phyloP scores from a whole-genome alignment of 768 basidiomycete genomes.

The Leucosporidium creatinivorum region DNA sequence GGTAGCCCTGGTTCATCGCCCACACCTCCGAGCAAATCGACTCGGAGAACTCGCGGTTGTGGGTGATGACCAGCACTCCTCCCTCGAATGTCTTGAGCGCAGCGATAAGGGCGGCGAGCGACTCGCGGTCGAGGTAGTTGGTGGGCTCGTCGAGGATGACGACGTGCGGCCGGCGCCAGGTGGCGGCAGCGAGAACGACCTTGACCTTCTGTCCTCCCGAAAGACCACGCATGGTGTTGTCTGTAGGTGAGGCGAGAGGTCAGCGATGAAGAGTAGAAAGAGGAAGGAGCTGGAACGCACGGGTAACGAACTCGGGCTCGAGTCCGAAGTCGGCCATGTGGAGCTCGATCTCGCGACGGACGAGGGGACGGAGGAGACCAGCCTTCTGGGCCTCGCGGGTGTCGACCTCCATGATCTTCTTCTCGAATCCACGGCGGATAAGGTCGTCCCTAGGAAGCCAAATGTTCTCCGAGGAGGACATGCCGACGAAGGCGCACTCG shows the following conservation, averaged over 20 bases:
- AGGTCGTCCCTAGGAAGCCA: slow-evolving; percentile 79
- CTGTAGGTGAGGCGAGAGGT: slow-evolving; percentile 50
- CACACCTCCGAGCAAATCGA: slow-evolving; percentile 95
- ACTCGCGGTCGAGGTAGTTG: slow-evolving; percentile 99
- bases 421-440: slow-evolving; percentile 74
- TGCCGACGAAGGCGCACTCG: slow-evolving; percentile 45
- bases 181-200: slow-evolving; percentile 65
- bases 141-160: slow-evolving; percentile 81
- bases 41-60: slow-evolving; percentile 87
- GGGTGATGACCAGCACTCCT: slow-evolving; percentile 90
- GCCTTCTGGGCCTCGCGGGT: slow-evolving; percentile 85
- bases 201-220: slow-evolving; percentile 99
- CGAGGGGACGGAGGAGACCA: slow-evolving; percentile 90
- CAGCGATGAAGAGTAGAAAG: not conserved
- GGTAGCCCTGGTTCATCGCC: slow-evolving; percentile 96
- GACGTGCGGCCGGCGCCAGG: slow-evolving; percentile 97
- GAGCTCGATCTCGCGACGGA: slow-evolving; percentile 96
- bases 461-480: slow-evolving; percentile 94
- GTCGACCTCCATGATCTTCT: slow-evolving; percentile 81
- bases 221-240: slow-evolving; percentile 97
- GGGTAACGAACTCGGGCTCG: slow-evolving; percentile 96
- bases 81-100: slow-evolving; percentile 97
- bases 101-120: slow-evolving; percentile 95
- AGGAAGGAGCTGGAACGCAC: not conserved
- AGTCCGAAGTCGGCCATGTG: slow-evolving; percentile 99